Evolutionary conservation across 2,329 filamentous ascomycete genomes (phyloP), one percentile per base, ranked within the genome.

Genomic region (Aspergillus texensis): DNA sequence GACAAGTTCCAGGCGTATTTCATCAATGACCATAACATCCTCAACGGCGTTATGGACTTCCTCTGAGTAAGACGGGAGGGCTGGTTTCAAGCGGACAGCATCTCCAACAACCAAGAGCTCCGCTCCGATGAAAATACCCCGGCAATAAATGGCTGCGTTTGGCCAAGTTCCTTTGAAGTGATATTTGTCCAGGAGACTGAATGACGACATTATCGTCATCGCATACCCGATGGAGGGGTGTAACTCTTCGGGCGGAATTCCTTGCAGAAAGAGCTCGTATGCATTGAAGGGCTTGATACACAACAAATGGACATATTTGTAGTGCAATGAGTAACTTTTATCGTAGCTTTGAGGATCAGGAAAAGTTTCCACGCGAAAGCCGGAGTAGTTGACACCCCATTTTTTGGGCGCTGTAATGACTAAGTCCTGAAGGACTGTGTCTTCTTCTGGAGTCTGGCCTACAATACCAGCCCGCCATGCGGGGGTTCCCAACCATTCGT

Each of bases 381-480:
- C 86, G 30, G 82, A 82, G 62, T 82, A 81, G 60, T 81, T 84
- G 14, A 86, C 72, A 14, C 75, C 79, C 39, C 70, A 76, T 41
- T 75, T 68, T 54, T 83, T 81, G 0, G 74, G 58, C 3, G 79
- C 74, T 14, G 80, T 72, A 4, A 75, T 67, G 26, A 79, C 70
- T 3, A 87, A 73, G 62, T 87, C 84, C n/a, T 81, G 75, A 19
- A 82, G 74, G 10, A 75, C 71, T 1, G 74, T 69, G 0, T 79
- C 70, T 28, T 84, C 81, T 1, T 78, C 74, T 0, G 86, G 82
- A 4, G 79, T 74, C 69, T 88, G 83, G 1, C 83, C 81, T 12
- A 89, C 76, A 0, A 87, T 77, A 1, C 86, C 87, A 0, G 83
- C 86, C 67, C 86, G 82, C 87, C 87, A 89, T 8, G 72, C 61